Percentiles rank a stretch among this genome's conserved stretches.
These are phyloP conservation scores for Trichosporon sp. DNA, from an alignment of 1,284 basidiomycete species.

Conservation along the genomic window DNA sequence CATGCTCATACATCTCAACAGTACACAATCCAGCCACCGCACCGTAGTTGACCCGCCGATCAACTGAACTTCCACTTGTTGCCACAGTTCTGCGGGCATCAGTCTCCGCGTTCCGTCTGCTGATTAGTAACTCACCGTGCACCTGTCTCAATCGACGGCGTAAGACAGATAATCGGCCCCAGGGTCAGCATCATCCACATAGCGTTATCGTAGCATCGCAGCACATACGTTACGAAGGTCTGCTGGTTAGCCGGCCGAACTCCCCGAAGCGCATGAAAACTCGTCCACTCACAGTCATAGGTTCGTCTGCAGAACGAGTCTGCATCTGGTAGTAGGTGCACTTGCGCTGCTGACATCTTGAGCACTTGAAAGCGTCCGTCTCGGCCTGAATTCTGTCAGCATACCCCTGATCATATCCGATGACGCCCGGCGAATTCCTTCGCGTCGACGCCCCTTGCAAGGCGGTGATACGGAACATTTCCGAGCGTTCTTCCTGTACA, in stretches of 20 bases:
- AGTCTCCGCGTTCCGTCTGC: not conserved
- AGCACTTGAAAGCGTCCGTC: constrained; percentile 97
- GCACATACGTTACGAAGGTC: constrained; percentile 67
- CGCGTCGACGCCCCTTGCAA: too few relatives aligned
- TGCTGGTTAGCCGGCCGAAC: constrained; percentile 37
- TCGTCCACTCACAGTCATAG: constrained; percentile 77
- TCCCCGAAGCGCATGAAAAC: not conserved
- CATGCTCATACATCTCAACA: constrained; percentile 14
- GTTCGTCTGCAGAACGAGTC: constrained; percentile 91
- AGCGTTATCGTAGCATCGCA: not conserved
- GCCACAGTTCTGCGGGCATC: constrained; percentile 42
- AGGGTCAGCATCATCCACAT: constrained; percentile 26
- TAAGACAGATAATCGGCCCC: constrained; percentile 13
- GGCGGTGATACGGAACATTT: too few relatives aligned
- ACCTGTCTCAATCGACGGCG: constrained; percentile 32
- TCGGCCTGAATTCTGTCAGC: constrained; percentile 65
- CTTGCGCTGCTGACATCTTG: constrained; percentile 86
- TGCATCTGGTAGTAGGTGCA: constrained; percentile 93
- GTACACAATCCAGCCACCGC: not conserved
- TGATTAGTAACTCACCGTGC: constrained; percentile 39
- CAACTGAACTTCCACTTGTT: constrained; percentile 58
- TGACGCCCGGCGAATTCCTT: not conserved
- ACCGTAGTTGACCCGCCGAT: not conserved
- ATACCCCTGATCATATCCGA: constrained; percentile 7
- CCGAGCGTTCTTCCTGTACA: too few relatives aligned